Base-by-base conservation (phyloP, 306 rosid genomes). In the Lotus japonicus region DNA sequence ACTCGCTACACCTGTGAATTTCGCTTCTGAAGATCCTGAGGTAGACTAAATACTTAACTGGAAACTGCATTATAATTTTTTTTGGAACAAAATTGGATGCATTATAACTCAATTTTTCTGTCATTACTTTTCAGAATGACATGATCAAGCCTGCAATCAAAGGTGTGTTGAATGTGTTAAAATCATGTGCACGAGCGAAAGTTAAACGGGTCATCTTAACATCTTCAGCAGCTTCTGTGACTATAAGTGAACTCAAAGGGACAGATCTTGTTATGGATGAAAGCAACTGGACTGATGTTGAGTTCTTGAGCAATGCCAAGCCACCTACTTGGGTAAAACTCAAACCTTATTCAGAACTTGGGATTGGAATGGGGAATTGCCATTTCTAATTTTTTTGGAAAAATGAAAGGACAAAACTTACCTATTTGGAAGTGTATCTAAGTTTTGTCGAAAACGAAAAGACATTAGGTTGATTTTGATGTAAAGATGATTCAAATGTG, bases 21-120 rank as follows among this genome's bases (percentile, higher is more conserved):
- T 91, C 69, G 90, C 86, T 66, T 91, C 97, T 1, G 55, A 81
- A 79, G 97, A 91, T 48, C 97, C 97, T 0, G 97, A 91, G 95
- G 97, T 88, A 80, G 5, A 58, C 59, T 59, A 2, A n/a, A 16
- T 71, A 46, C 35, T 48, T 2, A 48, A 14, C 11, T 13, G 10
- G 11, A 79, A 31, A 48, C 44, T 9, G 45, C 13, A 33, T 11
- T 14, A 53, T 39, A 55, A n/a, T n/a, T 13, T 66, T n/a, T 13
- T 66, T 13, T 26, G 26, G 62, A n/a, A 4, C 7, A 17, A 68
- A 45, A 45, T 45, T 8, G 1, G 26, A 51, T 18, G 38, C 28
- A n/a, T 49, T 31, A 21, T 21, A 50, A 46, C 19, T 70, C 26
- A 4, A 36, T 31, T 31, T 31, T 62, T 73, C 9, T 43, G 48